Evolutionary conservation across 73 alveolate species (phyloP), one percentile per base, ranked within the genome.

Genomic region (Blepharisma japonicum): DNA sequence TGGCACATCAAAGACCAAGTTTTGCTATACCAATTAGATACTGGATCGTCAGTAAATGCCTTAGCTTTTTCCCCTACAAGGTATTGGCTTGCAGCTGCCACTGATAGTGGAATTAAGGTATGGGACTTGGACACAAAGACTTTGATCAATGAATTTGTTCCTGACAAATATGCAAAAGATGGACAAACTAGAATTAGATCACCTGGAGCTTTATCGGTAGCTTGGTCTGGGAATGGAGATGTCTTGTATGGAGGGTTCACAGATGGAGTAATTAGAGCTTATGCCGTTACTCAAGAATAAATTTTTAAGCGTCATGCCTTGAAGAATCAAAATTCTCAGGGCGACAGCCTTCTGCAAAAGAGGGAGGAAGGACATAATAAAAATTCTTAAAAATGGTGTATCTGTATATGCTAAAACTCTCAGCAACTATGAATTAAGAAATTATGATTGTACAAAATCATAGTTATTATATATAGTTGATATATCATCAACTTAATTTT

Each of bases 1-100:
- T 95, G 98, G 98, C 90, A 95, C 83, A 89, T 95, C 86, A 94
- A 93, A 56, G 94, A 93, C 83, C 94, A 97, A 71, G 91, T 89
- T 71, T 94, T 90, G 91, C 87, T 95, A 87, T 87, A 88, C 89
- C 85, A 89, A 82, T 56, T 68, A 49, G 97, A 91, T 46, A 94
- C 90, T 50, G 89, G 87, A 79, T 87, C 90, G 88, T 77, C 87
- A 77, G 86, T 91, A 85, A 91, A 91, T 91, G 85, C 85, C 51
- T 86, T 91, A 56, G 81, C 89, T 77, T 91, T 91, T 92, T 82
- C 94, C 83, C 97, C 97, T 47, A 88, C 71, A 88, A 91, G 88
- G 80, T 91, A 87, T 84, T 91, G 94, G 93, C 88, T 91, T 83
- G 89, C 87, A 25, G 87, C 90, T 9, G 97, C 95, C 56, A 91